Evolutionary conservation across 2,329 filamentous ascomycete genomes (phyloP), one percentile per base, ranked within the genome.

Genomic region (Aspergillus chevalieri): DNA sequence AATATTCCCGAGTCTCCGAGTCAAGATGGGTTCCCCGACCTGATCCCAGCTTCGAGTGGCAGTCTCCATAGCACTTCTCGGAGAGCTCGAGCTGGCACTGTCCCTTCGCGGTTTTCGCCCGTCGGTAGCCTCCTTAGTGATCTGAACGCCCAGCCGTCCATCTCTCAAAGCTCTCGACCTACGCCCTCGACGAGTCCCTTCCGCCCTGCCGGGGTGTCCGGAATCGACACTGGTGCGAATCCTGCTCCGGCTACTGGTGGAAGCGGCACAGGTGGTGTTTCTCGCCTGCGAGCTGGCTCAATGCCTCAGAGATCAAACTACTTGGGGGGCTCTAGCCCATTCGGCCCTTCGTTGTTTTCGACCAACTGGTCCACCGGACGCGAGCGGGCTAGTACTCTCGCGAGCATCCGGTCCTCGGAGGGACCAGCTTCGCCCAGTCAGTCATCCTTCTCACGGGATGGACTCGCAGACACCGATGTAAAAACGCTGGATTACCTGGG

Each of bases 1-100:
- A 96, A 92, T 57, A 97, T 98, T 53, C 91, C 92, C 56, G 93
- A 98, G 73, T 96, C 92, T 33, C 93, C 93, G 28, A 93, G 87
- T 57, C 81, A 79, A 59, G 92, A 96, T 74, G 92, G 88, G 59
- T 97, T 97, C 62, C 91, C 93, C 51, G 91, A 95, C 69, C 89
- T 95, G 66, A 81, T 86, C 60, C 78, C 87, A 39, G 80, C 86
- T 39, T 79, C 85, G 7, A 80, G 86, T 56, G 80, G 84, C 56
- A 79, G 76, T 50, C 66, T 86, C 52, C 83, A 86, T 58, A 73
- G 75, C 49, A 79, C 86, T 61, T 81, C 83, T 44, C 83, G 93
- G 57, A 84, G 93, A 66, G 86, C 89, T 59, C 84, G 93, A 67
- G 93, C 93, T 52, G 93, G 93, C 58, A 98, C 93, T 3, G 84